phyloP scores from a whole-genome alignment of 257 asterid species.

The Pogostemon cablin region DNA sequence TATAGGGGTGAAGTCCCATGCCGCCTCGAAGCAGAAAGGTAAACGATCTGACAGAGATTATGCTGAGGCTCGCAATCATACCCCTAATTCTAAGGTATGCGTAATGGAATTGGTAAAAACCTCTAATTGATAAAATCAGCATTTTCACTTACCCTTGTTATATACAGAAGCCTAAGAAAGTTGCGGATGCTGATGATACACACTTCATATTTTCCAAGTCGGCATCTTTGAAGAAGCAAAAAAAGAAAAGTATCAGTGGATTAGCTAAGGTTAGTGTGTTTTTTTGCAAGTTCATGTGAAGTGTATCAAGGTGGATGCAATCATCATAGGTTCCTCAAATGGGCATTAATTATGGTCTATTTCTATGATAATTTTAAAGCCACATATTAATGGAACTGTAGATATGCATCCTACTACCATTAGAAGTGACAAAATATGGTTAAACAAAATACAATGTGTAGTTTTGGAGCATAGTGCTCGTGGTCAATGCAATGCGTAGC shows the following conservation, averaged over 20 bases:
- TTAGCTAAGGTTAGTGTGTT: conserved; percentile 66
- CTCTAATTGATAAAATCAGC: conserved; percentile 23
- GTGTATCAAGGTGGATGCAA: conserved; percentile 18
- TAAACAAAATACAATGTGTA: conserved; percentile 9
- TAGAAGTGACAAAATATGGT: conserved; percentile 27
- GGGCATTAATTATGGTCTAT: conserved; percentile 16
- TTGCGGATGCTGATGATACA: conserved; percentile 41
- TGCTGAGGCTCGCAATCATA: conserved; percentile 39
- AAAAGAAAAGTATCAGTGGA: conserved; percentile 52
- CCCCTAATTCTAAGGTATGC: conserved; percentile 64
- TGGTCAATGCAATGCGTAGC: background rate
- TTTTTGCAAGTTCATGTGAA: conserved; percentile 24
- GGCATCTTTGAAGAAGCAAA: conserved; percentile 63
- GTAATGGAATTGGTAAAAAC: conserved; percentile 23
- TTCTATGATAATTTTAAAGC: conserved; percentile 21
- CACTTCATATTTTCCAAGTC: conserved; percentile 50
- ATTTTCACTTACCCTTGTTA: conserved; percentile 31
- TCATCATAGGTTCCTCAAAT: conserved; percentile 14
- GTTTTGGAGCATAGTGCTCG: conserved; percentile 14
- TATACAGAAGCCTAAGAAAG: conserved; percentile 65
- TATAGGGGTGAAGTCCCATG: conserved; percentile 48
- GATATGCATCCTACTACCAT: conserved; percentile 18
- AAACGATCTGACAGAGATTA: conserved; percentile 54
- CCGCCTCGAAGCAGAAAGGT: conserved; percentile 59
- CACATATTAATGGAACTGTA: conserved; percentile 19